Evolutionary conservation across 805 yeast genomes (phyloP).

Genomic region (Candida khao-thaluensis): DNA sequence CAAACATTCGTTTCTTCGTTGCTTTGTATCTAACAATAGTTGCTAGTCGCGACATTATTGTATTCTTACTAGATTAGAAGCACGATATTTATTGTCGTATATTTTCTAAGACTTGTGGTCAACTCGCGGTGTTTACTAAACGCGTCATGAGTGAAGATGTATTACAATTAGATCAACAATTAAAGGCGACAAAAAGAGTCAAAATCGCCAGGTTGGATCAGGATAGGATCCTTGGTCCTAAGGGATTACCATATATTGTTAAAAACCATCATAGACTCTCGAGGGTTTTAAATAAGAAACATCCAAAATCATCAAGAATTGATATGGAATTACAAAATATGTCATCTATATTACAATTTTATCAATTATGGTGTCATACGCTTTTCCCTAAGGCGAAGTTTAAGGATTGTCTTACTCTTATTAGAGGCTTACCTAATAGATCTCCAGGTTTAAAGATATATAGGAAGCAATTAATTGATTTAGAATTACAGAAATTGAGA

Average conservation of each 20-base stretch:
- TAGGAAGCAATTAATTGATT: conserved; percentile 28
- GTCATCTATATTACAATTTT: conserved; percentile 37
- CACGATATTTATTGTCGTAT: background rate
- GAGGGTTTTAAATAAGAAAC: conserved; percentile 27
- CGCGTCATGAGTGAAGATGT: conserved; percentile 23
- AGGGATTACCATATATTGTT: conserved; percentile 34
- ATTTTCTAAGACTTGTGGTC: background rate
- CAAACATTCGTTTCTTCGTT: background rate
- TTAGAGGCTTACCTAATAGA: conserved; percentile 48
- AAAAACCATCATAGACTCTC: conserved; percentile 29
- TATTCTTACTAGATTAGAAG: too few species aligned
- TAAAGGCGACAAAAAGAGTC: conserved; percentile 31
- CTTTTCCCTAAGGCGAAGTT: conserved; percentile 81
- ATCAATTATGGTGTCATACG: conserved; percentile 48
- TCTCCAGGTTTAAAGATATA: conserved; percentile 35
- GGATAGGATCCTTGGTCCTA: conserved; percentile 33
- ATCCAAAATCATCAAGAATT: conserved; percentile 19
- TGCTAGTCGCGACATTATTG: conserved; percentile 4
- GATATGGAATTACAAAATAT: conserved; percentile 23
- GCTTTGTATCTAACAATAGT: background rate
- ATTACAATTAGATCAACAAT: conserved; percentile 26
- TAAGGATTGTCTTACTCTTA: conserved; percentile 59
- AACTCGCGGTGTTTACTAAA: background rate
- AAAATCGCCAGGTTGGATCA: conserved; percentile 40
- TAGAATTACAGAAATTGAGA: conserved; percentile 26